phyloP scores from a whole-genome alignment of 225 moss, liverwort and hornwort species.

The Marchantia paleacea region DNA sequence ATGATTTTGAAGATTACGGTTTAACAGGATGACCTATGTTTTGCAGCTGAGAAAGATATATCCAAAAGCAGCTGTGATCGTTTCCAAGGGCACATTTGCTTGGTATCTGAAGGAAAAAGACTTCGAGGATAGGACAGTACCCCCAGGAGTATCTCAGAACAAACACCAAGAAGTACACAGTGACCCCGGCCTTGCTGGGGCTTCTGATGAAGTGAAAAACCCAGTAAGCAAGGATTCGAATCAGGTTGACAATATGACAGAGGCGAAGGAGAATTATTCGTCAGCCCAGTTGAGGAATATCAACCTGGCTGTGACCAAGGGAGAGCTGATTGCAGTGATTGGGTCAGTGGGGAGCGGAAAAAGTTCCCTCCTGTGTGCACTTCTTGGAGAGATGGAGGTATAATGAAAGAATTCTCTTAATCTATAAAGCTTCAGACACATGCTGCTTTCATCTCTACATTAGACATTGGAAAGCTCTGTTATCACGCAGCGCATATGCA shows the following conservation, averaged over 20 bases:
- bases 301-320: constrained; percentile 52
- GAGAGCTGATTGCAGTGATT: constrained; percentile 71
- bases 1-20: no score
- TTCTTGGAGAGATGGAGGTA: constrained; percentile 89
- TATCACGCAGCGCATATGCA: no score
- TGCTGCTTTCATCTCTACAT: constrained; percentile 9
- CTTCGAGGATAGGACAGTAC: neutral
- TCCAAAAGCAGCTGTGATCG: constrained; percentile 41
- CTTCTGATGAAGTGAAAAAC: neutral
- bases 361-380: constrained; percentile 70
- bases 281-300: constrained; percentile 41
- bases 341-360: constrained; percentile 93
- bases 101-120: constrained; percentile 59
- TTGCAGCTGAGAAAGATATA: constrained; percentile 33
- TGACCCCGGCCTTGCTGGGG: constrained; percentile 15
- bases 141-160: constrained; percentile 11
- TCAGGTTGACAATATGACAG: neutral
- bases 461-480: neutral
- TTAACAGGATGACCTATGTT: no score
- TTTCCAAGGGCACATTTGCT: constrained; percentile 55
- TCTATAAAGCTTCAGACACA: neutral
- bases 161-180: constrained; percentile 22
- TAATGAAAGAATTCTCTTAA: neutral
- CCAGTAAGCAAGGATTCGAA: neutral
- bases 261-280: constrained; percentile 7